These are phyloP conservation scores for Fonsecaea pugnacius DNA, from an alignment of 2,329 filamentous ascomycete genomes.

Conservation along the genomic window DNA sequence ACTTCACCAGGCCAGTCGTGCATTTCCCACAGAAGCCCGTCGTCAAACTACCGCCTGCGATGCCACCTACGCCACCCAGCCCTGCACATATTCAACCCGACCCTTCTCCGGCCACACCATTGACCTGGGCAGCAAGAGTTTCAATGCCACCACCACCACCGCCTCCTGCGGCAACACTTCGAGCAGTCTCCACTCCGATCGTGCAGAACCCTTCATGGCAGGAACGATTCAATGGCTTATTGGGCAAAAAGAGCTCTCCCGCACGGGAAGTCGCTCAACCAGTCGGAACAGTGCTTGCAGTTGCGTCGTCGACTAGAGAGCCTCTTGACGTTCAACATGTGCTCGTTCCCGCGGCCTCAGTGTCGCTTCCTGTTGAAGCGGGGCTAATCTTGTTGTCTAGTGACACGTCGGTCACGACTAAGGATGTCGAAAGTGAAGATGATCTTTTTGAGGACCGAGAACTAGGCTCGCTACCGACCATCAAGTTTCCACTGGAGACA, in stretches of 20 bases:
- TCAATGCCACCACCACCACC: slow-evolving; percentile 42
- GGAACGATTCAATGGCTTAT: slow-evolving; percentile 72
- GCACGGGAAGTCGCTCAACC: slow-evolving; percentile 33
- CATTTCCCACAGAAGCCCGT: slow-evolving; percentile 69
- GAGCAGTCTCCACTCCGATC: slow-evolving; percentile 48
- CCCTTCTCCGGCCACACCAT: slow-evolving; percentile 37
- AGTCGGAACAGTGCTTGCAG: slow-evolving; percentile 46
- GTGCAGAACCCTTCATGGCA: slow-evolving; percentile 52
- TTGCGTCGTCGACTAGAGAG: slow-evolving; percentile 70
- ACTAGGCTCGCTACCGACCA: slow-evolving; percentile 74
- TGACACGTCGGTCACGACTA: slow-evolving; percentile 55
- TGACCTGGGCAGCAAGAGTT: slow-evolving; percentile 46
- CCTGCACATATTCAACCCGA: slow-evolving; percentile 32
- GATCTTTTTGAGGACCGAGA: slow-evolving; percentile 82
- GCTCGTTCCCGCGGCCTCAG: slow-evolving; percentile 28
- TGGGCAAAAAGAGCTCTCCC: slow-evolving; percentile 65
- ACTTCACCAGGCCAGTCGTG: slow-evolving; percentile 58
- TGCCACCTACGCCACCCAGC: slow-evolving; percentile 36
- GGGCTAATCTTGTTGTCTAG: neutral
- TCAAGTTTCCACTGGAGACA: slow-evolving; percentile 61
- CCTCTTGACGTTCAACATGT: slow-evolving; percentile 60
- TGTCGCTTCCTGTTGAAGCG: slow-evolving; percentile 30
- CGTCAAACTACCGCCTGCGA: slow-evolving; percentile 70
- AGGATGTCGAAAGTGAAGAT: slow-evolving; percentile 76
- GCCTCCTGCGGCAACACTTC: slow-evolving; percentile 43